phyloP scores from a whole-genome alignment of 164 flowering plant species.

The Cinnamomum chago region DNA sequence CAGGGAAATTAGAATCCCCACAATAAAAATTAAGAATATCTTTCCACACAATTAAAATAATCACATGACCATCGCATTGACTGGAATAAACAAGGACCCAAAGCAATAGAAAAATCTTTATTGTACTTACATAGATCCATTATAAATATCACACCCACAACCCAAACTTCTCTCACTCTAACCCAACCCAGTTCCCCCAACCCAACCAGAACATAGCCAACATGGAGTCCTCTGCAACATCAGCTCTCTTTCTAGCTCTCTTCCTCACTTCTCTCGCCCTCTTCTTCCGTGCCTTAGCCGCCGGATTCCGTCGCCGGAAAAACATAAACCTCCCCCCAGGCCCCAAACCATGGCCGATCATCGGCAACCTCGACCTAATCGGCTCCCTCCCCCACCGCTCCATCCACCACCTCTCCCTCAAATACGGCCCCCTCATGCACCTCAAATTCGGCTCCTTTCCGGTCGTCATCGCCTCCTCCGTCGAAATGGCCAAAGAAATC shows the following conservation, averaged over 20 bases:
- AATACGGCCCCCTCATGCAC: conserved; percentile 71
- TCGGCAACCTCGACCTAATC: conserved; percentile 74
- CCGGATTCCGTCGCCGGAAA: conserved; percentile 20
- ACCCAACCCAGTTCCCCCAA: too few relatives aligned
- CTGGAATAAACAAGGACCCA: too few relatives aligned
- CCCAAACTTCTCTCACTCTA: too few relatives aligned
- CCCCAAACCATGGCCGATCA: conserved; percentile 78
- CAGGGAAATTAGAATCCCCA: too few relatives aligned
- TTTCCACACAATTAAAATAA: too few relatives aligned
- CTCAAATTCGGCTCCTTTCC: conserved; percentile 61
- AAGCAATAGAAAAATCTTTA: too few relatives aligned
- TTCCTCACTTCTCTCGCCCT: background rate
- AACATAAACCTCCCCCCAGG: conserved; percentile 60
- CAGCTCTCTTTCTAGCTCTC: background rate
- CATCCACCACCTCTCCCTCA: conserved; percentile 47
- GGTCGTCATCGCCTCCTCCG: conserved; percentile 67
- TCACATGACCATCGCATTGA: too few relatives aligned
- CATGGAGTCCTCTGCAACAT: background rate
- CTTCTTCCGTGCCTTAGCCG: background rate
- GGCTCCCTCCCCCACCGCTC: conserved; percentile 73
- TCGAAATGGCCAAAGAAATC: conserved; percentile 49
- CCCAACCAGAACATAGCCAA: too few relatives aligned
- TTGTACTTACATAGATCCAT: too few relatives aligned
- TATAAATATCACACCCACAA: too few relatives aligned
- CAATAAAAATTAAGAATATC: too few relatives aligned